Evolutionary conservation across 1,139 yeast genomes (phyloP).

Genomic region (Suhomyces terraborum): DNA sequence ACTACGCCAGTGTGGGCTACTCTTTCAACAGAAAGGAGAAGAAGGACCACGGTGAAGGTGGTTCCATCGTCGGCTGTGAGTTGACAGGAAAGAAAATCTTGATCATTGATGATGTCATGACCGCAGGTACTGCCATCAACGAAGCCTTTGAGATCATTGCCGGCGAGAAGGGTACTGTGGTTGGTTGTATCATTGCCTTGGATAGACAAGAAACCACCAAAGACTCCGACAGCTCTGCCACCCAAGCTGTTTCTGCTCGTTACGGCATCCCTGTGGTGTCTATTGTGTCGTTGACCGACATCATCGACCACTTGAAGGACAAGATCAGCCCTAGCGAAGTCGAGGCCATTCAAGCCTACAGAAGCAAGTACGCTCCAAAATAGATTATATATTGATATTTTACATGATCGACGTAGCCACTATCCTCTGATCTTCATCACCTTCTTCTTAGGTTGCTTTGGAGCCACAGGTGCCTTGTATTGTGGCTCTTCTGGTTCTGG

Average conservation of each 20-base stretch:
- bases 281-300: slow-evolving; percentile 76
- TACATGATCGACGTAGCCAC: slow-evolving; percentile 1
- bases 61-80: slow-evolving; percentile 83
- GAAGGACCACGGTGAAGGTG: slow-evolving; percentile 99
- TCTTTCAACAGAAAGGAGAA: slow-evolving; percentile 87
- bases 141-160: slow-evolving; percentile 86
- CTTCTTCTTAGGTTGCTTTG: slow-evolving; percentile 55
- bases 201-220: slow-evolving; percentile 91
- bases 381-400: slow-evolving; percentile 1
- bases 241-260: slow-evolving; percentile 72
- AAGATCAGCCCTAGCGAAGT: slow-evolving; percentile 58
- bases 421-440: slow-evolving; percentile 51
- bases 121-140: slow-evolving; percentile 97
- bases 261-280: slow-evolving; percentile 81
- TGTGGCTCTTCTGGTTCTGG: slow-evolving; percentile 40
- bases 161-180: slow-evolving; percentile 69
- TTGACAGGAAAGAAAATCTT: slow-evolving; percentile 71
- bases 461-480: slow-evolving; percentile 36
- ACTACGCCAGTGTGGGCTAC: slow-evolving; percentile 65
- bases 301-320: slow-evolving; percentile 60
- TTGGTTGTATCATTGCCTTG: slow-evolving; percentile 85
- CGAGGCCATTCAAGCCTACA: slow-evolving; percentile 59
- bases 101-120: slow-evolving; percentile 95
- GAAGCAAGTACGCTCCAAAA: slow-evolving; percentile 51
- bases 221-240: slow-evolving; percentile 71